Percentiles rank a stretch among this genome's conserved stretches.
phyloP scores from a whole-genome alignment of 306 rosid genomes.

The Pterocarpus santalinus region DNA sequence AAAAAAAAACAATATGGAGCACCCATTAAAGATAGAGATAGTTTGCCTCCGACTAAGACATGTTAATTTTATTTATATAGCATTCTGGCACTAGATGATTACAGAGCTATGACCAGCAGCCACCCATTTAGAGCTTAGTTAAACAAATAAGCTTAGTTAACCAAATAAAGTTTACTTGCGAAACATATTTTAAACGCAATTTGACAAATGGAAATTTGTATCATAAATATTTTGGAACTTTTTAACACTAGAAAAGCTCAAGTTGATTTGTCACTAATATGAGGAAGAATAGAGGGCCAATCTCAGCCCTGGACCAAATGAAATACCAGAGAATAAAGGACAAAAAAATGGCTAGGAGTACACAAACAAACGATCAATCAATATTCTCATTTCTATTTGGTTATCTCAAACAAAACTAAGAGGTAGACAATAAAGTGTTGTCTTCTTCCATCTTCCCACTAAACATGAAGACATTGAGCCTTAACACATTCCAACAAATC shows the following conservation, averaged over 20 bases:
- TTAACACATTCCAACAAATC: slow-evolving; percentile 31
- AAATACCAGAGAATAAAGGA: too few species aligned
- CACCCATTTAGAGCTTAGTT: not conserved
- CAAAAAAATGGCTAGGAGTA: too few species aligned
- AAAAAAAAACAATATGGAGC: too few species aligned
- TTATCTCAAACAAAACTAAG: slow-evolving; percentile 13
- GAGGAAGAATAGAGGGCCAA: not conserved
- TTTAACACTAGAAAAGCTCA: slow-evolving; percentile 11
- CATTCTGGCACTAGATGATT: not conserved
- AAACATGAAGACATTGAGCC: slow-evolving; percentile 39
- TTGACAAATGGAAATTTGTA: too few species aligned
- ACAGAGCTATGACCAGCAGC: slow-evolving; percentile 12
- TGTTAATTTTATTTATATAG: too few species aligned
- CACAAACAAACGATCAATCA: not conserved
- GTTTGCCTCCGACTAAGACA: too few species aligned
- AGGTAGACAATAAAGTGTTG: not conserved
- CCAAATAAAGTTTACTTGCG: not conserved
- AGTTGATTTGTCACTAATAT: not conserved
- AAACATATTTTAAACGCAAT: not conserved
- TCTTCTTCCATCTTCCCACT: not conserved
- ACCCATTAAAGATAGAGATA: too few species aligned
- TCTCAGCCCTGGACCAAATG: too few species aligned
- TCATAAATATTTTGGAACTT: not conserved
- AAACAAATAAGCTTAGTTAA: slow-evolving; percentile 12
- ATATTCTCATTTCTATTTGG: not conserved